Evolutionary conservation across 2,329 filamentous ascomycete genomes (phyloP).

Genomic region (Allantophomopsis cytisporea): DNA sequence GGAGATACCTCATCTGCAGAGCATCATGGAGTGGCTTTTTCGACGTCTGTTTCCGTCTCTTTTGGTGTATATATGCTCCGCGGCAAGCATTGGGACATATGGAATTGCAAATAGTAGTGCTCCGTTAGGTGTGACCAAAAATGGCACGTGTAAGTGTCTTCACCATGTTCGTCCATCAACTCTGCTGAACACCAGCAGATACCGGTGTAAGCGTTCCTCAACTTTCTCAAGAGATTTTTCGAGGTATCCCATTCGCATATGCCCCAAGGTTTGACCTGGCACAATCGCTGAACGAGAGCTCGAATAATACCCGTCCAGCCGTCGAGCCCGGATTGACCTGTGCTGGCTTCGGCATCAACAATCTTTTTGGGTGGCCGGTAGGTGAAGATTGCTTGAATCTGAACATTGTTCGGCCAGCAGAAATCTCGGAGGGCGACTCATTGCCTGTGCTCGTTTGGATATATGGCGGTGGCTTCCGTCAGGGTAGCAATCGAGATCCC

Average conservation of each 20-base stretch:
- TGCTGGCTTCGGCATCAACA: conserved; percentile 88
- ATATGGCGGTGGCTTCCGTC: conserved; percentile 16
- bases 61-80: too few relatives aligned
- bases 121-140: too few relatives aligned
- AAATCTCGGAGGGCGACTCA: conserved; percentile 15
- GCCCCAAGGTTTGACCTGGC: conserved; percentile 2
- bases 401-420: conserved; percentile 35
- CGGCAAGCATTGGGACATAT: too few relatives aligned
- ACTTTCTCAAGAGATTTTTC: conserved; percentile 3
- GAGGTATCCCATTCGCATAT: conserved; percentile 5
- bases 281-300: conserved; percentile 1
- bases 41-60: too few relatives aligned
- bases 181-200: too few relatives aligned
- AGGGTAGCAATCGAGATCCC: conserved; percentile 1
- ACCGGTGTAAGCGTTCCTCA: too few relatives aligned
- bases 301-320: conserved; percentile 39
- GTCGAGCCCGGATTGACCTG: conserved; percentile 92
- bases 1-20: too few relatives aligned
- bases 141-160: too few relatives aligned
- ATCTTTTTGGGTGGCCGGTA: conserved; percentile 27
- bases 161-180: too few relatives aligned
- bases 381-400: conserved; percentile 37
- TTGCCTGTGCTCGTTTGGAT: conserved; percentile 42
- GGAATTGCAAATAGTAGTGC: too few relatives aligned
- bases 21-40: too few relatives aligned